phyloP scores from a whole-genome alignment of 495 filamentous ascomycete genomes.

The Aspergillus nanangensis region DNA sequence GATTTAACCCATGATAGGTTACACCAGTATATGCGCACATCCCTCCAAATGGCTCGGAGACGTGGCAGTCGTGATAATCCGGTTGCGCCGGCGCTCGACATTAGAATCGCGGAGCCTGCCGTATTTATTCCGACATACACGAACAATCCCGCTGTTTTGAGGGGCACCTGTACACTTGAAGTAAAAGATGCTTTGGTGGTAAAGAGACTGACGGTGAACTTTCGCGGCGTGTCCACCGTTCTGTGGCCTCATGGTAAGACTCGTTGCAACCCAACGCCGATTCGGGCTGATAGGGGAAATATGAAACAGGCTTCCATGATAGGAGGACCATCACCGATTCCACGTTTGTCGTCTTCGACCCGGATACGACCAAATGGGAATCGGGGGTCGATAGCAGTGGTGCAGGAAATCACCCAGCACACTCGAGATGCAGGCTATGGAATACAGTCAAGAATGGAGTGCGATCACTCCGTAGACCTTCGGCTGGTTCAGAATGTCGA shows the following conservation, averaged over 20 bases:
- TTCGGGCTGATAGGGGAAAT: no score
- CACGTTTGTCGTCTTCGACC: conserved; percentile 6
- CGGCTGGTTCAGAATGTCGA: background rate
- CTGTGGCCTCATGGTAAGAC: conserved; percentile 10
- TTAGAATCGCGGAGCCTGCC: conserved; percentile 7
- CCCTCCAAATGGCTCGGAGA: background rate
- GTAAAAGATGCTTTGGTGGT: conserved; percentile 3
- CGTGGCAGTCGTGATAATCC: background rate
- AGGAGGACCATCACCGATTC: conserved; percentile 4
- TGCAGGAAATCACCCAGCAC: background rate
- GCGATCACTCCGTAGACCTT: no score
- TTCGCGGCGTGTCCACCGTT: conserved; percentile 7
- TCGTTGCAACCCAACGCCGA: background rate
- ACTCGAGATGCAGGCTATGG: no score
- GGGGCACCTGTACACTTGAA: conserved; percentile 7
- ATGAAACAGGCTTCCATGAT: conserved; percentile 2
- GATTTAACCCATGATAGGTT: background rate
- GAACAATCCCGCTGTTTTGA: conserved; percentile 10
- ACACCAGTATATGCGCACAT: background rate
- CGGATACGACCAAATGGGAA: no score
- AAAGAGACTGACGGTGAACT: conserved; percentile 9
- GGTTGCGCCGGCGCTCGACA: background rate
- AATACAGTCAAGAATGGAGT: no score
- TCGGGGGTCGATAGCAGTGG: no score
- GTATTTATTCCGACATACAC: conserved; percentile 9